phyloP scores from a whole-genome alignment of 768 basidiomycete genomes.

The Boletus patriciae region DNA sequence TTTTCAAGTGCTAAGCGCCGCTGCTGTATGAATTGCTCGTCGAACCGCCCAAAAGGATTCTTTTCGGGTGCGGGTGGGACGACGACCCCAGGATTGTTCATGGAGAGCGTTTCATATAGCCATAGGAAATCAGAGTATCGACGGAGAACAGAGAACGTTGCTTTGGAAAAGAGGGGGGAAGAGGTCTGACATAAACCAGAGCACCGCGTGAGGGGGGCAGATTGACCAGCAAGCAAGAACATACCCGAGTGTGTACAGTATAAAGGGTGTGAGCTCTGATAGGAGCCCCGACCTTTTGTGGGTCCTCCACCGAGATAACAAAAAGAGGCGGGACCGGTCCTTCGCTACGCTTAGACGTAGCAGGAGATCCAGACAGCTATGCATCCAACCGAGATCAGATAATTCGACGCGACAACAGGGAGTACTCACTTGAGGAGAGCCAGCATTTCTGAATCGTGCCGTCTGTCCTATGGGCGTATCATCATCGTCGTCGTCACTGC shows the following conservation, averaged over 20 bases:
- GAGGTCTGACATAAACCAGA: constrained; percentile 58
- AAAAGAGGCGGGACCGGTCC: constrained; percentile 69
- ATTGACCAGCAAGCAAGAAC: constrained; percentile 20
- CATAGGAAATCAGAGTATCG: constrained; percentile 98
- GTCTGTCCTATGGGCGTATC: constrained; percentile 64
- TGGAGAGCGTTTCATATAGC: constrained; percentile 85
- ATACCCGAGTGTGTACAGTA: constrained; percentile 86
- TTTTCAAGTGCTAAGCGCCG: constrained; percentile 82
- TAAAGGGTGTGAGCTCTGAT: constrained; percentile 95
- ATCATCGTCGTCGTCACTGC: constrained; percentile 48
- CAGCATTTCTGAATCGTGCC: constrained; percentile 31
- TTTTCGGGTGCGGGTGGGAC: constrained; percentile 98
- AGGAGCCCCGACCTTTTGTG: constrained; percentile 95
- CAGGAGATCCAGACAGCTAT: constrained; percentile 19
- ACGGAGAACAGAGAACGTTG: constrained; percentile 89
- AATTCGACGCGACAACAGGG: neutral
- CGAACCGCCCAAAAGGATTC: constrained; percentile 89
- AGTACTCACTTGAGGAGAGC: constrained; percentile 25
- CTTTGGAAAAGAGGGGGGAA: constrained; percentile 79
- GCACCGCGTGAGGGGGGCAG: neutral
- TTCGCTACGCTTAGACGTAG: constrained; percentile 29
- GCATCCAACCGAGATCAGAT: neutral
- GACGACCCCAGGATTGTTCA: constrained; percentile 95
- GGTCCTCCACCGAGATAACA: constrained; percentile 90
- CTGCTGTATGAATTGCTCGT: constrained; percentile 87